A percentile compares a stretch with the other conserved stretches of the same genome.
These are phyloP conservation scores for Fusarium lateritium DNA, from an alignment of 2,329 filamentous ascomycete species.

Conservation along the genomic window DNA sequence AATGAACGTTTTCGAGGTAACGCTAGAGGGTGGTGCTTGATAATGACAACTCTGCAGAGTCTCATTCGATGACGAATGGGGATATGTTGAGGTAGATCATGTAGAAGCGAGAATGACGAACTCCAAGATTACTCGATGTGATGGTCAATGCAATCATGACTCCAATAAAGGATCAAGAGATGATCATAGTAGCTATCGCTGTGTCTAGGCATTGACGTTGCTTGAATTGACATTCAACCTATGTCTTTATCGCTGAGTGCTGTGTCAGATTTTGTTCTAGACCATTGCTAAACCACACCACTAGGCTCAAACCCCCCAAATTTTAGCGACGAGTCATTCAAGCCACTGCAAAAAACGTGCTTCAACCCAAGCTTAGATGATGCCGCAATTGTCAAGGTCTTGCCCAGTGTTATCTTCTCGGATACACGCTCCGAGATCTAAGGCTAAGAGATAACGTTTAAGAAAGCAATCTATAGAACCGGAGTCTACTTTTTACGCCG, in stretches of 20 bases:
- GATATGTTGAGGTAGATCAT: conserved; percentile 22
- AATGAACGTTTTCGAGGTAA: background rate
- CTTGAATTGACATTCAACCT: no score
- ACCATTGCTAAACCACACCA: background rate
- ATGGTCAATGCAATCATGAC: background rate
- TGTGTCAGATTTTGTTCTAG: no score
- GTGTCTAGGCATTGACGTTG: no score
- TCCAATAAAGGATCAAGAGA: background rate
- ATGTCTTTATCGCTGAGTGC: no score
- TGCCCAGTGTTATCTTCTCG: background rate
- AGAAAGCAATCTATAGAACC: background rate
- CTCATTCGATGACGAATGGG: conserved; percentile 17
- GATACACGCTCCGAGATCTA: background rate
- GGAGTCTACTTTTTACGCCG: conserved; percentile 38
- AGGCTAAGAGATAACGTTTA: background rate
- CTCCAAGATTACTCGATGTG: background rate
- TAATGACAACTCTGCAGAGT: conserved; percentile 8
- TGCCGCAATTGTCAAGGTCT: background rate
- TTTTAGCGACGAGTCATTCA: background rate
- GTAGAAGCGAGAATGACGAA: conserved; percentile 3
- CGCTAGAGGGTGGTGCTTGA: conserved; percentile 9
- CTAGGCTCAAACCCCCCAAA: background rate
- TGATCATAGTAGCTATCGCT: background rate
- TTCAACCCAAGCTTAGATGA: background rate
- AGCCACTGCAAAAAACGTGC: background rate